Conservation (phyloP, 2,329 filamentous ascomycete species). For the Capronia epimyces region DNA sequence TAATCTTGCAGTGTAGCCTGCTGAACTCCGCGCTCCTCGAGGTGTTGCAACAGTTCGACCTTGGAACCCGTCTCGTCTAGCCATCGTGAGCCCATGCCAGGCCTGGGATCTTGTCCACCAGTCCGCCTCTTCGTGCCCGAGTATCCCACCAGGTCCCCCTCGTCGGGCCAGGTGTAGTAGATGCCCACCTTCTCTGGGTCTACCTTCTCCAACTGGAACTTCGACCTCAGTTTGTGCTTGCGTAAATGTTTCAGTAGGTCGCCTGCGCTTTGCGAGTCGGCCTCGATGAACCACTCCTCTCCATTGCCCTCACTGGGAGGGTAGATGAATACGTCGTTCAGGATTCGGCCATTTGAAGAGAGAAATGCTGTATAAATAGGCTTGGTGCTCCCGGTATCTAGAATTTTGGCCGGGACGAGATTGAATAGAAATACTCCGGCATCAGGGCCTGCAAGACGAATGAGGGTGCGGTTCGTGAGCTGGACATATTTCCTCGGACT, state of each 20-base stretch:
- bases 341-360: conserved; percentile 74
- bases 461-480: conserved; percentile 69
- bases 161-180: conserved; percentile 25
- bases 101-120: conserved; percentile 22
- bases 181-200: conserved; percentile 53
- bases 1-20: conserved; percentile 53
- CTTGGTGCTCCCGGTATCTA: conserved; percentile 34
- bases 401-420: conserved; percentile 66
- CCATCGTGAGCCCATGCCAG: conserved; percentile 22
- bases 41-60: conserved; percentile 2
- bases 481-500: conserved; percentile 26
- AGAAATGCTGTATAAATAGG: conserved; percentile 75
- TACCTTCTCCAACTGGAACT: conserved; percentile 64
- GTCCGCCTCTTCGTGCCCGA: not conserved
- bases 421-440: conserved; percentile 82
- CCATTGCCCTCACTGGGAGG: conserved; percentile 44
- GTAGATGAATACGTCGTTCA: conserved; percentile 90
- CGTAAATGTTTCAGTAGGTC: conserved; percentile 66
- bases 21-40: conserved; percentile 24
- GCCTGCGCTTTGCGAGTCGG: conserved; percentile 63
- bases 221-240: conserved; percentile 78
- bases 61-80: conserved; percentile 10
- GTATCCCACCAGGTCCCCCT: not conserved
- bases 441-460: conserved; percentile 73
- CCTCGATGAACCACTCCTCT: conserved; percentile 70